phyloP scores from a whole-genome alignment of 768 basidiomycete genomes.

The Phlebiopsis flavidoalba region DNA sequence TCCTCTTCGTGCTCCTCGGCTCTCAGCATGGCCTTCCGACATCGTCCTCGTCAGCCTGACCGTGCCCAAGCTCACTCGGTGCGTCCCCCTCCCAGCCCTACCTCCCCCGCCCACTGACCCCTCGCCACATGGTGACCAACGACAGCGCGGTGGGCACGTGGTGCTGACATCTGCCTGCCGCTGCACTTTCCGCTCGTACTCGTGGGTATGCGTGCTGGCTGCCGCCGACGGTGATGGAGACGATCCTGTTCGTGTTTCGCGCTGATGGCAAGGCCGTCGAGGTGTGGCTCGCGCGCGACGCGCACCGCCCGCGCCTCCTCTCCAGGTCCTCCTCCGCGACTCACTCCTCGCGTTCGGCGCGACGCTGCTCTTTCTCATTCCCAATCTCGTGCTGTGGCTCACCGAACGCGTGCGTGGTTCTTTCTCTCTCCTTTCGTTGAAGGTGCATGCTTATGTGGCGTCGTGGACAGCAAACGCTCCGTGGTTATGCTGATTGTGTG shows the following conservation, averaged over 20 bases:
- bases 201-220: constrained; percentile 1
- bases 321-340: not conserved
- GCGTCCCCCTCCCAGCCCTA: not conserved
- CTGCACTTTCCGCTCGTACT: not conserved
- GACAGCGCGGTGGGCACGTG: not conserved
- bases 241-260: not conserved
- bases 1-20: not conserved
- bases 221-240: not conserved
- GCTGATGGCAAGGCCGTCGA: not conserved
- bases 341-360: not conserved
- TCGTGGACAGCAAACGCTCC: not conserved
- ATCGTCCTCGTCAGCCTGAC: not conserved
- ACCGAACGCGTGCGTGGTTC: not conserved
- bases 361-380: not conserved
- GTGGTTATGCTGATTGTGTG: not conserved
- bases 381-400: not conserved
- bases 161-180: not conserved
- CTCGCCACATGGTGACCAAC: no score
- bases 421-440: not conserved
- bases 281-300: not conserved
- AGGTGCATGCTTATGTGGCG: not conserved
- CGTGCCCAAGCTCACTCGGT: not conserved
- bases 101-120: not conserved
- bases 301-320: not conserved
- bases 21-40: not conserved